Evolutionary conservation across 352 stramenopile genomes (phyloP).

Genomic region (Thalassiosira delicatula): DNA sequence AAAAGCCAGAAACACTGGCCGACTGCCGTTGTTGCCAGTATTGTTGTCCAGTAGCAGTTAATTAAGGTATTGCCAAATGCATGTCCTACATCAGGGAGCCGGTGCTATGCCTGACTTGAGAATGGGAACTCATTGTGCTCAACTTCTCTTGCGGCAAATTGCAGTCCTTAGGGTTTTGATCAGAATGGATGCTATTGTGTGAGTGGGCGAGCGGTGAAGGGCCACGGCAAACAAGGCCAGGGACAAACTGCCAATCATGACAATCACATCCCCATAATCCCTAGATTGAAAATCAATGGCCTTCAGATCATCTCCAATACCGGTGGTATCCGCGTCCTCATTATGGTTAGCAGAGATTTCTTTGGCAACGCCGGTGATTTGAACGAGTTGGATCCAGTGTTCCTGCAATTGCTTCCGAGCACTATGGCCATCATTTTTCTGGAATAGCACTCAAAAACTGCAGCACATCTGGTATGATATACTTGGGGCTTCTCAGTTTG

Average conservation of each 20-base stretch:
- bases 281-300: neutral
- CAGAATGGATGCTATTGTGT: too few species aligned
- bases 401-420: neutral
- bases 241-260: neutral
- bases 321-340: neutral
- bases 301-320: neutral
- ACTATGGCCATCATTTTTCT: neutral
- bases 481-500: neutral
- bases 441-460: neutral
- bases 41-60: too few species aligned
- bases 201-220: neutral
- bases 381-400: neutral
- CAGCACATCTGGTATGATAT: neutral
- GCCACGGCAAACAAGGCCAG: neutral
- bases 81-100: too few species aligned
- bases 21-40: too few species aligned
- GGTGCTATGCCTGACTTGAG: too few species aligned
- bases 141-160: too few species aligned
- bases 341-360: neutral
- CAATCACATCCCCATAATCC: neutral
- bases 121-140: too few species aligned
- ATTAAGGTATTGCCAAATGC: too few species aligned
- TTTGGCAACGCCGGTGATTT: neutral
- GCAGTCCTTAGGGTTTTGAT: too few species aligned
- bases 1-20: too few species aligned